These are phyloP conservation scores for Rhodomyrtus psidioides DNA, from an alignment of 441 rosid genomes.

Conservation along the genomic window DNA sequence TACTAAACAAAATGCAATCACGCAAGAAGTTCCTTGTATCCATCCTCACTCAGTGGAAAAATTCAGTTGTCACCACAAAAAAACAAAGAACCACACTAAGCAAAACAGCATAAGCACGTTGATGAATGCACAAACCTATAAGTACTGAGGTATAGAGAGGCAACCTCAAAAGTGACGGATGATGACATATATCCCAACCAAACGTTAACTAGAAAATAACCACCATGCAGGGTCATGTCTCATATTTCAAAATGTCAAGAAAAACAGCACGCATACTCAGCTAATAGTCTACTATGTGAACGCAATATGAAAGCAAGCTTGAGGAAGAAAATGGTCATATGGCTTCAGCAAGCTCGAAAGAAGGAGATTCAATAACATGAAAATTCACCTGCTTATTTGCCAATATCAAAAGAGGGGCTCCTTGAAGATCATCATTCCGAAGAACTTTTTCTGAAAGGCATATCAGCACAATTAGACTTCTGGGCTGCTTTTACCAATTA, in stretches of 20 bases:
- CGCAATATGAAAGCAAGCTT: background rate
- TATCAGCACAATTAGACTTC: constrained; percentile 1
- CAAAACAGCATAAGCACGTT: background rate
- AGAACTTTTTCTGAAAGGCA: constrained; percentile 71
- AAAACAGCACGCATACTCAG: background rate
- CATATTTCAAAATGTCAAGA: background rate
- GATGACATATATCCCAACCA: background rate
- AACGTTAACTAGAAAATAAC: background rate
- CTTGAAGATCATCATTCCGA: constrained; percentile 91
- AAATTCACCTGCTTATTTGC: constrained; percentile 87
- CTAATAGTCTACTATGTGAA: background rate
- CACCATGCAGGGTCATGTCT: background rate
- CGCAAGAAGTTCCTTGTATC: background rate
- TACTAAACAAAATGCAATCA: background rate
- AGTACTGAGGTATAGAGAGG: background rate
- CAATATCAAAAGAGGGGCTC: constrained; percentile 85
- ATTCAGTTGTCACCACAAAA: background rate
- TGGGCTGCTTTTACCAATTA: background rate
- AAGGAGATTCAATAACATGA: background rate
- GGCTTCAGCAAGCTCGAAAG: background rate
- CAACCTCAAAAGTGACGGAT: background rate
- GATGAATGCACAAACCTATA: background rate
- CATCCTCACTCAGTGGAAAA: background rate
- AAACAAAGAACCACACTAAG: background rate
- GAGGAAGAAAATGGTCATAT: background rate